Evolutionary conservation across 305 asterid species (phyloP).

Genomic region (Fraxinus nigra): DNA sequence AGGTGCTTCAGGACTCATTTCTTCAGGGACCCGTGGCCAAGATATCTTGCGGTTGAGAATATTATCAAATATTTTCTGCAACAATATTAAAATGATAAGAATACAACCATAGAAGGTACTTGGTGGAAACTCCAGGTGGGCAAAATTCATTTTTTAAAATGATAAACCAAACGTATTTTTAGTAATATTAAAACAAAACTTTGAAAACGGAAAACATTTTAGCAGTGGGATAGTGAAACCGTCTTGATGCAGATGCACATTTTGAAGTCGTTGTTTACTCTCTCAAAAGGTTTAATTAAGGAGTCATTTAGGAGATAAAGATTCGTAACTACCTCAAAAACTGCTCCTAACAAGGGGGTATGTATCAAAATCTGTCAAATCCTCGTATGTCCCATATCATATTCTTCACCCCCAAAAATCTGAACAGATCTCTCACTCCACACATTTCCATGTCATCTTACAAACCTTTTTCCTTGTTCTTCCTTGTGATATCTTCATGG

Average conservation of each 20-base stretch:
- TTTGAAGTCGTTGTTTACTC: too few species aligned
- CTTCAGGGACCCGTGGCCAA: slow-evolving; percentile 90
- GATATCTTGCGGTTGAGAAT: slow-evolving; percentile 96
- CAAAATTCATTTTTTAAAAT: not conserved
- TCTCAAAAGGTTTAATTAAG: too few species aligned
- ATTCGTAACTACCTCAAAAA: slow-evolving; percentile 19
- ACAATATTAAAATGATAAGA: slow-evolving; percentile 15
- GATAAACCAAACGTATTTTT: too few species aligned
- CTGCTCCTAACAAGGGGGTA: slow-evolving; percentile 1
- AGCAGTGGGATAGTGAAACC: too few species aligned
- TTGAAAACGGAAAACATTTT: too few species aligned
- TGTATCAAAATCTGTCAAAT: not conserved
- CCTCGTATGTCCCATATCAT: not conserved
- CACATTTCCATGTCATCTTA: slow-evolving; percentile 15
- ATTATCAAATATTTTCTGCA: slow-evolving; percentile 90
- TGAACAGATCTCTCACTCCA: not conserved
- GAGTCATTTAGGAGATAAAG: not conserved
- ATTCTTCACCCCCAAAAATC: not conserved
- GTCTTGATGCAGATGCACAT: too few species aligned
- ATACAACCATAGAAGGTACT: not conserved
- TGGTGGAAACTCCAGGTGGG: not conserved
- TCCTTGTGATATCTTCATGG: slow-evolving; percentile 16
- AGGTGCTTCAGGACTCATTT: slow-evolving; percentile 80
- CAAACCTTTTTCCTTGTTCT: not conserved
- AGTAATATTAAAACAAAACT: too few species aligned